Evolutionary conservation across 176 grass and related monocot species (phyloP).

Genomic region (Olyra latifolia): DNA sequence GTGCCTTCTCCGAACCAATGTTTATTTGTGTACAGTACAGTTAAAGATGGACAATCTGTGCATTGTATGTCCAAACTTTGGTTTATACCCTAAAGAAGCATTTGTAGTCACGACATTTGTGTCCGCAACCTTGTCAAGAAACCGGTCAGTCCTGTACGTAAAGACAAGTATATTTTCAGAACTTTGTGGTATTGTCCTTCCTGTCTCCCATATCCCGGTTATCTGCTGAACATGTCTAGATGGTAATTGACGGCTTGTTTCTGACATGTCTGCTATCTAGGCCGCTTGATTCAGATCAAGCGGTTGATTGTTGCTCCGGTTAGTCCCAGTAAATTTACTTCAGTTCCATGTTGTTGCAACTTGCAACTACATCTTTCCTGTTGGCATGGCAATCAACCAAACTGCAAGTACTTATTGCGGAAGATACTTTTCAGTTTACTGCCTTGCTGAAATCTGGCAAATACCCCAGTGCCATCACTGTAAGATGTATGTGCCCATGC

Average conservation of each 20-base stretch:
- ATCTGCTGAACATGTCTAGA: neutral
- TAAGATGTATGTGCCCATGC: slow-evolving; percentile 13
- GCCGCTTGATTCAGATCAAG: neutral
- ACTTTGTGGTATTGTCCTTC: neutral
- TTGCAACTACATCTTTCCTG: neutral
- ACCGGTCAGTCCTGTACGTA: neutral
- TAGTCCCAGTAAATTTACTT: neutral
- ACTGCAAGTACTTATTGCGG: neutral
- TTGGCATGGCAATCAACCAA: neutral
- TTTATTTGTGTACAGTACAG: slow-evolving; percentile 29
- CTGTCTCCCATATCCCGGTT: neutral
- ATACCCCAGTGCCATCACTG: neutral
- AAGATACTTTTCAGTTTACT: neutral
- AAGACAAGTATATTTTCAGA: neutral
- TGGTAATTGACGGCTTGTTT: neutral
- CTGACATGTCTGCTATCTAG: neutral
- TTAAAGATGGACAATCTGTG: neutral
- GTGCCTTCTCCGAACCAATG: slow-evolving; percentile 16
- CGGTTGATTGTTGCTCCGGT: neutral
- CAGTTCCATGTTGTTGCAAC: neutral
- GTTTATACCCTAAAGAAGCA: slow-evolving; percentile 10
- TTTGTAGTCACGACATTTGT: neutral
- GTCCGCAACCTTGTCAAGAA: slow-evolving; percentile 13
- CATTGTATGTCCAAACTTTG: slow-evolving; percentile 7
- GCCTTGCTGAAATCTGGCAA: neutral